Conservation (phyloP, 148 eudicot genomes). For the Limonium bicolor region DNA sequence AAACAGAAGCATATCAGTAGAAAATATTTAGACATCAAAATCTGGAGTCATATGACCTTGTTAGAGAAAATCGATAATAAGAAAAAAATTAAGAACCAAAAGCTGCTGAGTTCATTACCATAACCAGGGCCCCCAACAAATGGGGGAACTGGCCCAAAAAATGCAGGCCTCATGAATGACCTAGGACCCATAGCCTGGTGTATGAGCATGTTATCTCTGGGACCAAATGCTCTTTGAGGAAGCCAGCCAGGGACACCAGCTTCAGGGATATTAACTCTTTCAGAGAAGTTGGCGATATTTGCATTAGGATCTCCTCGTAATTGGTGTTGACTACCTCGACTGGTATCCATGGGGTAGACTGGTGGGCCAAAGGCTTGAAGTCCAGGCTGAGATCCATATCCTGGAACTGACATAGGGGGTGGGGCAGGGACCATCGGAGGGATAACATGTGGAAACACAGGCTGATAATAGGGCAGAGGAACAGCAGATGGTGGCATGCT, state of each 20-base stretch:
- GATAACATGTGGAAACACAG: slow-evolving; percentile 27
- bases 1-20: too few relatives aligned
- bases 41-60: too few relatives aligned
- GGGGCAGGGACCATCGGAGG: slow-evolving; percentile 37
- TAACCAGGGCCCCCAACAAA: slow-evolving; percentile 47
- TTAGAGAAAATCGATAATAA: not conserved
- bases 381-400: slow-evolving; percentile 40
- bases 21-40: too few relatives aligned
- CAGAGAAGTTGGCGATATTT: slow-evolving; percentile 18
- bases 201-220: slow-evolving; percentile 21
- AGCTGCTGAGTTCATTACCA: slow-evolving; percentile 26
- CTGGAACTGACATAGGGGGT: slow-evolving; percentile 31
- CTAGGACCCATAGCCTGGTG: slow-evolving; percentile 41
- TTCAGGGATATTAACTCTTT: slow-evolving; percentile 42
- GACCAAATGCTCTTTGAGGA: slow-evolving; percentile 25
- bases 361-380: slow-evolving; percentile 37
- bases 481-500: slow-evolving; percentile 39
- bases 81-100: not conserved
- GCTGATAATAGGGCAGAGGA: slow-evolving; percentile 36
- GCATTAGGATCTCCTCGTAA: slow-evolving; percentile 24
- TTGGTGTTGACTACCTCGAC: slow-evolving; percentile 23
- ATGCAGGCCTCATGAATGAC: slow-evolving; percentile 42
- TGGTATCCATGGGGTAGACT: slow-evolving; percentile 21
- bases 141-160: slow-evolving; percentile 38
- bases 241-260: slow-evolving; percentile 35